A percentile compares a stretch with the other conserved stretches of the same genome.
phyloP scores from a whole-genome alignment of 352 stramenopile species.

The Globisporangium yorkense region DNA sequence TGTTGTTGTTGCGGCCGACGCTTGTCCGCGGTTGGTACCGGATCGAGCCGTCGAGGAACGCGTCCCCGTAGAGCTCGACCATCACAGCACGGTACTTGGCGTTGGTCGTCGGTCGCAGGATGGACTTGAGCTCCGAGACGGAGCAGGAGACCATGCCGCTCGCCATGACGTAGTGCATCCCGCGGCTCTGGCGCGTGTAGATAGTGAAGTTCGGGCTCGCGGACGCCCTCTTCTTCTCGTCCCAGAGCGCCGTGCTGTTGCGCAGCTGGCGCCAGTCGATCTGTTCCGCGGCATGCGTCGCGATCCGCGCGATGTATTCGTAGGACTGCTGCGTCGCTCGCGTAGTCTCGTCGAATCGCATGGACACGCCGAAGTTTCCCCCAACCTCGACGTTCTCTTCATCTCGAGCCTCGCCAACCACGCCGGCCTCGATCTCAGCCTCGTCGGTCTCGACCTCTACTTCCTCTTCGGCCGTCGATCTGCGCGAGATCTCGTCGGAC shows the following conservation, averaged over 20 bases:
- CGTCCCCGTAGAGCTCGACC: slow-evolving; percentile 14
- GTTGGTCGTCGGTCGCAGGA: slow-evolving; percentile 10
- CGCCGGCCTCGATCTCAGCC: no score
- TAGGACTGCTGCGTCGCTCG: slow-evolving; percentile 7
- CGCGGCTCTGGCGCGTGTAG: slow-evolving; percentile 16
- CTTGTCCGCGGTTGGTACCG: slow-evolving; percentile 3
- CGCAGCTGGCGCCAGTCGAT: slow-evolving; percentile 16
- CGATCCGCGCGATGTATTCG: slow-evolving; percentile 8
- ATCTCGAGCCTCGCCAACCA: no score
- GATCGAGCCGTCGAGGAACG: slow-evolving; percentile 16
- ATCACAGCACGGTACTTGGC: slow-evolving; percentile 10
- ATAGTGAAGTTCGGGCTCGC: slow-evolving; percentile 11
- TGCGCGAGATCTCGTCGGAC: slow-evolving; percentile 7
- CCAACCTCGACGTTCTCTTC: not conserved
- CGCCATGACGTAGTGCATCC: slow-evolving; percentile 16
- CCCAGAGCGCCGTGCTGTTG: slow-evolving; percentile 15
- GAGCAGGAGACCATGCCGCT: slow-evolving; percentile 14
- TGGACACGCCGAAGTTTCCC: not conserved
- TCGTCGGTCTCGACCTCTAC: not conserved
- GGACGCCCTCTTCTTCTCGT: slow-evolving; percentile 11
- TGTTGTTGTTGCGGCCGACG: not conserved
- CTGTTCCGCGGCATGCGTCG: slow-evolving; percentile 5
- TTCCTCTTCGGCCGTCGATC: slow-evolving; percentile 11
- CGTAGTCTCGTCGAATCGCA: not conserved
- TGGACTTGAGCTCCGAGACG: slow-evolving; percentile 11